Evolutionary conservation across 495 filamentous ascomycete species (phyloP), one percentile per base, ranked within the genome.

Genomic region (Aspergillus asperescens): DNA sequence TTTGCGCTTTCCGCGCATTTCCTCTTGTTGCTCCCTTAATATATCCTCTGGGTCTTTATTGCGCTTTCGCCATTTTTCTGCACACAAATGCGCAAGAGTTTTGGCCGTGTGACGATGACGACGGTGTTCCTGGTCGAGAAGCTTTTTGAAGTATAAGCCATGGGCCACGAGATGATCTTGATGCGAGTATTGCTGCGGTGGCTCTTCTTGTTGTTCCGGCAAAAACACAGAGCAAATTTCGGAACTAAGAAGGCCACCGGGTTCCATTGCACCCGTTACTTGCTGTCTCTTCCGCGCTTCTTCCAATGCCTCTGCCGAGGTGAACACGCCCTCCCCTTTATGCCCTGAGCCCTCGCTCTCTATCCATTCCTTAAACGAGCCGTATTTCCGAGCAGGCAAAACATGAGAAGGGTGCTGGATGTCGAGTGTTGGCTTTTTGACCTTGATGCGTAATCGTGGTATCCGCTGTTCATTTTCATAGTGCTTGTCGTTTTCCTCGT

Each of bases 141-240:
- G 72, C 55, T 79, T 83, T 34, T 88, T 82, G 59, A 97, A 90
- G 56, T 89, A 81, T 9, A 87, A 56, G 38, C 88, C 89, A 58
- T 95, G 90, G 12, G 84, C 81, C 35, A 88, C 78, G 7, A 97
- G 76, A 61, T 96, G 87, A 61, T 96, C 90, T 50, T 81, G 78
- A 61, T 96, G 91, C 13, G 84, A 83, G 70, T 88, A 96, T 48
- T 88, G 89, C 50, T 78, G 80, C 5, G 83, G 78, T 2, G 86
- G 88, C 49, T 85, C 82, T 34, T 81, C 75, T 55, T 89, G 85
- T 38, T 82, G 77, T 52, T 95, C 89, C 0, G 86, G 84, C n/a
- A 81, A 74, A 60, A 86, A 95, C 24, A 87, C 72, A 3, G 83
- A 86, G 63, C 87, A 93, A 16, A 78, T 77, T 42, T 83, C 83